Evolutionary conservation across 176 grass and related monocot species (phyloP), one percentile per base, ranked within the genome.

Genomic region (Saccharum spontaneum): DNA sequence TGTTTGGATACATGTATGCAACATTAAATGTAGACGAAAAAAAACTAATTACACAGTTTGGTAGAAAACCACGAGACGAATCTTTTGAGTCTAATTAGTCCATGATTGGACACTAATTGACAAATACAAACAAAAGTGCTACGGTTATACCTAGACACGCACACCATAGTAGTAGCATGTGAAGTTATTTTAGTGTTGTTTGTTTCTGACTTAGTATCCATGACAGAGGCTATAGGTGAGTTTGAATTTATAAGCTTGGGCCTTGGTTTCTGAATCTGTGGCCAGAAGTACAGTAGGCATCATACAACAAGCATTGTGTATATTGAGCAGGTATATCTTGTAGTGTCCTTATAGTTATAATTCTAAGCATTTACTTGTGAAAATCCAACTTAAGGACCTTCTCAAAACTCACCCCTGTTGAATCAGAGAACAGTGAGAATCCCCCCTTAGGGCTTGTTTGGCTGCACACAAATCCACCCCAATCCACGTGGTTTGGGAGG

Each of bases 271-370:
- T 9, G 33, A 49, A 65, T 17, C 7, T 89, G 9, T 23, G 38
- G 44, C 20, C 20, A 73, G 39, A 79, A 67, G 43, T 50, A 50
- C 3, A 10, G 5, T 43, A 20, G 59, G 22, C 3, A 72, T 13
- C 34, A 15, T 41, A 71, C 33, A 34, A 55, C 7, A 30, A 36
- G 24, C 22, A 75, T 46, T n/a, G 22, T 33, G 50, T 46, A 57
- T 59, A 38, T 22, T 73, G 12, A 72, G 34, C 41, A 63, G 37
- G 1, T 36, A 67, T 60, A 74, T 82, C 8, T n/a, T 71, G 2
- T 40, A 30, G 48, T 62, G 10, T 79, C 67, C 23, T 77, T 70
- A 17, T n/a, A 69, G 13, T 85, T 87, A 9, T 24, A 64, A 61
- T 45, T 43, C 3, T 69, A 52, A 67, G 46, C 41, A 67, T 26